Conservation (phyloP, 768 basidiomycete species). For the Pleurotus djamor region DNA sequence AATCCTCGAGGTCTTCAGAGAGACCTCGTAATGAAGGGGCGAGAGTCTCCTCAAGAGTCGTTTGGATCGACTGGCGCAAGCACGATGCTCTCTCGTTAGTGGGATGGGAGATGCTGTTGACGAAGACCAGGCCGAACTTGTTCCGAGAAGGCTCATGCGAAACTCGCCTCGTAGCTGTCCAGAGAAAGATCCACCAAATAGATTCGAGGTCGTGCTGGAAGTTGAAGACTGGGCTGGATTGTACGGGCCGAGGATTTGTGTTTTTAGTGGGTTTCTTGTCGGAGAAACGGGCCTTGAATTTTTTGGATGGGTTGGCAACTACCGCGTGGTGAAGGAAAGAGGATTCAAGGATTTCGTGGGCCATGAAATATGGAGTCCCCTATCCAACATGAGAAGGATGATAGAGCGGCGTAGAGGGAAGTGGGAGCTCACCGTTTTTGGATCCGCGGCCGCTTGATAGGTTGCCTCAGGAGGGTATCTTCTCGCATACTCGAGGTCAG, state of each 20-base stretch:
- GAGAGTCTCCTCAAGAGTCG: no score
- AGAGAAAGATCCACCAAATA: constrained; percentile 4
- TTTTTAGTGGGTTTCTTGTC: neutral
- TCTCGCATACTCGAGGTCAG: neutral
- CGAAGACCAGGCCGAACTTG: no score
- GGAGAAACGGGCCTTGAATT: neutral
- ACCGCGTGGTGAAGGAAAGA: neutral
- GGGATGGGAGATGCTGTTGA: no score
- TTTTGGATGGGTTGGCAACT: neutral
- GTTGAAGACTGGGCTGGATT: neutral
- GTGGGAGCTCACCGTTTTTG: neutral
- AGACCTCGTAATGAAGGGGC: no score
- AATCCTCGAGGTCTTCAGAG: no score
- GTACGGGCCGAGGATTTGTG: neutral
- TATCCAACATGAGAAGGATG: no score
- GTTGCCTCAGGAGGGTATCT: neutral
- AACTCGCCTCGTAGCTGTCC: neutral
- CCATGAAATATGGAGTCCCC: constrained; percentile 3
- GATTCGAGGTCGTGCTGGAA: neutral
- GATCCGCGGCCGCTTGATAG: neutral
- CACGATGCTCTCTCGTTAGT: no score
- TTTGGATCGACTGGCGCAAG: no score
- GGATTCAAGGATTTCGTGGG: neutral
- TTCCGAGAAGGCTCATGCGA: no score
- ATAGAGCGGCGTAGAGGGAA: no score